phyloP scores from a whole-genome alignment of 1,284 basidiomycete genomes.

The Golubevia pallescens region DNA sequence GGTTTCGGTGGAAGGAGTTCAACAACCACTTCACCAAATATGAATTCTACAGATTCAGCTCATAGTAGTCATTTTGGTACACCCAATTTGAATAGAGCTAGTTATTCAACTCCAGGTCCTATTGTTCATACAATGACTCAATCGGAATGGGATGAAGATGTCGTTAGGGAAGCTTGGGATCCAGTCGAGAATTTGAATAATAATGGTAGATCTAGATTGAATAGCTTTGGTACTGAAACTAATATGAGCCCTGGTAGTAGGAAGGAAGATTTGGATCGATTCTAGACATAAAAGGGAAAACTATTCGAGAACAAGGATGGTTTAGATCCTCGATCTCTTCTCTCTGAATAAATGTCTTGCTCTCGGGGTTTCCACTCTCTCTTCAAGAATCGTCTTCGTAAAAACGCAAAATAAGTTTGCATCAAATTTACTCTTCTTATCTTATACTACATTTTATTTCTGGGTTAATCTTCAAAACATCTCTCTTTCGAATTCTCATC shows the following conservation, averaged over 20 bases:
- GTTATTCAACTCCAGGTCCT: neutral
- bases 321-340: neutral
- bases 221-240: neutral
- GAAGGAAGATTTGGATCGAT: neutral
- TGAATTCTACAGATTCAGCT: neutral
- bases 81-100: neutral
- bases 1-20: neutral
- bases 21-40: too few species aligned
- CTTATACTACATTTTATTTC: too few species aligned
- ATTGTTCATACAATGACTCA: neutral
- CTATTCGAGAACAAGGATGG: neutral
- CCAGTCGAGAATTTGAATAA: neutral
- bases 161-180: neutral
- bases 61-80: neutral
- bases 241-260: neutral
- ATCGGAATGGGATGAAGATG: neutral
- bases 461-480: too few species aligned
- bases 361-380: slow-evolving; percentile 27
- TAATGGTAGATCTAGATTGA: neutral
- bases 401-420: too few species aligned
- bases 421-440: too few species aligned
- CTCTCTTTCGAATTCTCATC: too few species aligned
- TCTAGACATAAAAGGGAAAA: slow-evolving; percentile 1
- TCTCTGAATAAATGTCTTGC: slow-evolving; percentile 24
- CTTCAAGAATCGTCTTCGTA: slow-evolving; percentile 43